These are phyloP conservation scores for Eucalyptus virginea DNA, from an alignment of 345 rosid genomes.

Conservation along the genomic window DNA sequence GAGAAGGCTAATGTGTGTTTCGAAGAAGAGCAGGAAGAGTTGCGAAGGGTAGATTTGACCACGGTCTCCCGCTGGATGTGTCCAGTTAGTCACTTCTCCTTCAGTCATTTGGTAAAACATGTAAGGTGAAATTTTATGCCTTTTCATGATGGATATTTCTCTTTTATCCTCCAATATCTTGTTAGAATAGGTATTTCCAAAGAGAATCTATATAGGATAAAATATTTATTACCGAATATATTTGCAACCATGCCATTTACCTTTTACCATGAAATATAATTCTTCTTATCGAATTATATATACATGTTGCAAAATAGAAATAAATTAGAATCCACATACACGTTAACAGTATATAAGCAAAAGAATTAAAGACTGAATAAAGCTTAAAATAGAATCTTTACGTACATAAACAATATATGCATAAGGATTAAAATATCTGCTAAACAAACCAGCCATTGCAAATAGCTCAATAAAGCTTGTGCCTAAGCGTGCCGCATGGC, in stretches of 20 bases:
- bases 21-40: not conserved
- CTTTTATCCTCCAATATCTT: not conserved
- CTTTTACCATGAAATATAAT: accelerated
- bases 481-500: accelerated
- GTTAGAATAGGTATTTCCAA: too few relatives aligned
- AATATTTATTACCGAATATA: too few relatives aligned
- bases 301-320: not conserved
- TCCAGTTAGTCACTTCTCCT: accelerated
- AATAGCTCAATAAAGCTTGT: accelerated
- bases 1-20: not conserved
- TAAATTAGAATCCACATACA: too few relatives aligned
- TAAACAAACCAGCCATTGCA: too few relatives aligned
- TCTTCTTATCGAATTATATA: not conserved
- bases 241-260: not conserved
- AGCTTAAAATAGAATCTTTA: too few relatives aligned
- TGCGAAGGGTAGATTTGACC: accelerated
- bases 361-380: accelerated
- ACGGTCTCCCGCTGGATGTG: accelerated
- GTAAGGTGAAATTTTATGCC: not conserved
- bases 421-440: too few relatives aligned
- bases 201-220: too few relatives aligned
- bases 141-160: not conserved
- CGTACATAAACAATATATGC: too few relatives aligned
- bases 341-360: accelerated
- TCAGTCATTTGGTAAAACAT: not conserved